Evolutionary conservation across 176 grass and related monocot genomes (phyloP), one percentile per base, ranked within the genome.

Genomic region (Triticum urartu): DNA sequence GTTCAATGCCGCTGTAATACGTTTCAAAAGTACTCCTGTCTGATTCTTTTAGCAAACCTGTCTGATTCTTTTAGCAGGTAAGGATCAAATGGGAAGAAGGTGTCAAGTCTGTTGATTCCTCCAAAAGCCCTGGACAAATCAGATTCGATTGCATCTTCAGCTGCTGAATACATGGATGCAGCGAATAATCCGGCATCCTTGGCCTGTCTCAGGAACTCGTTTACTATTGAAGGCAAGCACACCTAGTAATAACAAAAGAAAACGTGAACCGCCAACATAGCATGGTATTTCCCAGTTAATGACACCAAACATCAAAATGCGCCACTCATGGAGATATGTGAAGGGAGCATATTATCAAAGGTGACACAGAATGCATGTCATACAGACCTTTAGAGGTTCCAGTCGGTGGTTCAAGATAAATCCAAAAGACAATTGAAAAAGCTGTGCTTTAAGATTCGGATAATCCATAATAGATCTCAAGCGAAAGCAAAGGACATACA

Each of bases 401-500:
- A 98, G 81, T 28, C 38, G 74, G 36, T 98, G 69, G 64, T 24
- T 68, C 66, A 98, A 86, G 65, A 98, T 85, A 60, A 64, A 88
- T 25, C 71, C 66, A 25, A 98, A 77, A 35, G 84, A 76, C 81
- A 95, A 77, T 48, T 92, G 15, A 56, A 87, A 89, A 75, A 95
- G 88, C 24, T 80, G 64, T 22, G 36, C 32, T 52, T 88, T 98
- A 52, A 90, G 85, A 56, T 77, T 86, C 7, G 88, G 79, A 39
- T 86, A 77, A 30, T 92, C 90, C 89, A 95, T 84, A 80, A 98
- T 90, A 73, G 90, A 87, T 84, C 92, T 94, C 87, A 98, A 89
- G 80, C 90, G 94, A 89, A 94, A 98, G 90, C 96, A 98, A n/a
- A 98, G 91, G 71, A 94, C 56, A 82, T 98, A 98, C 92, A 98